Base-by-base conservation (phyloP, 257 asterid genomes). In the Capsicum rhomboideum region DNA sequence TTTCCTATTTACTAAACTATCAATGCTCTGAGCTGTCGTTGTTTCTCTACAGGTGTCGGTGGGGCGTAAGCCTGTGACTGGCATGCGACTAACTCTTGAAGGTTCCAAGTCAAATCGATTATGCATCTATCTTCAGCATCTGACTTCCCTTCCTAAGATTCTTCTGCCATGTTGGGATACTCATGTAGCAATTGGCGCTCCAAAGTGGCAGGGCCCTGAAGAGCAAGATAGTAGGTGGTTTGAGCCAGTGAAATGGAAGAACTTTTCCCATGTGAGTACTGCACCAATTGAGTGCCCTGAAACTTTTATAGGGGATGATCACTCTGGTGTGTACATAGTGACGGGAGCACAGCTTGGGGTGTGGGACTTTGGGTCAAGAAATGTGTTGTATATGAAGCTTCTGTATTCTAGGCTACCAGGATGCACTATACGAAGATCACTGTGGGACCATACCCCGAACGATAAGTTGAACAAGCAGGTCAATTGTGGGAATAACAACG, bases 171-270 rank as follows among this genome's bases (percentile, higher is more conserved):
- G 89, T 83, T 94, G 98, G 98, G 97, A 94, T 84, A 10, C 92
- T 1, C 94, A 94, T 10, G 79, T 94, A 44, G 94, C 95, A 10
- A 93, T 94, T 8, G 98, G 98, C 68, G 97, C 97, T 80, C 98
- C 97, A 10, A 94, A 90, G 86, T 93, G 98, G 98, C 98, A 91
- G 86, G 98, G 98, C 3, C 97, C 98, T 0, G 95, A 94, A 83
- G 98, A 94, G 83, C 98, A 94, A 86, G 97, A 94, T 88, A 93
- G 97, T 87, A 66, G 97, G 83, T 94, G 97, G 98, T 93, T 94
- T 55, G 97, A 94, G 90, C 95, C 95, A 0, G 92, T 94, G 83
- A 94, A 94, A 58, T 94, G 97, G 97, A 94, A 93, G 85, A 94
- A 93, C 52, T 94, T 93, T 55, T 93, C 97, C 34, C 97, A 94